Evolutionary conservation across 257 asterid genomes (phyloP), one percentile per base, ranked within the genome.

Genomic region (Forsythia viridissima): DNA sequence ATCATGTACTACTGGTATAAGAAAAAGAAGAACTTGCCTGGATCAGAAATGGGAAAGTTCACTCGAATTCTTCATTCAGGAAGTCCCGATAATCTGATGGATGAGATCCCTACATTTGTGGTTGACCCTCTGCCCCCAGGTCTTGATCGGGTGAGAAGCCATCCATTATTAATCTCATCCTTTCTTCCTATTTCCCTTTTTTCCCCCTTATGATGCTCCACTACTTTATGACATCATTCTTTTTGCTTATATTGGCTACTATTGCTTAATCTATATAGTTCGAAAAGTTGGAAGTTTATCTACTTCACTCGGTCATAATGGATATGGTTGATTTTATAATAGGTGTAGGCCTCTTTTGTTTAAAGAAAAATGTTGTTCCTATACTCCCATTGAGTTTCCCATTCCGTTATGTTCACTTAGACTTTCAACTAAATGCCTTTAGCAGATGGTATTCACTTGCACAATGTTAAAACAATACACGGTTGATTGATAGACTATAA

Each of bases 41-140:
- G 91, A 38, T 91, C 92, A 3, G 90, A 86, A 52, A 91, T 89
- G 93, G 93, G 92, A 40, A 86, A 81, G 76, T 84, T 89, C 79
- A 89, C 96, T 30, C 83, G 93, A 52, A 79, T 91, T 72, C 90
- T 91, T 18, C 93, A 91, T 82, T 89, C 93, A 0, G 96, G 96
- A 75, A 72, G 52, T 11, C 89, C 96, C 0, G 93, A 87, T 80
- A 86, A 87, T 71, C 86, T 91, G n/a, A 86, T 89, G 96, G 91
- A 91, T 71, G 96, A 87, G 86, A 91, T 91, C 48, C 96, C 91
- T 4, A 89, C 93, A 0, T 82, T 87, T 55, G 89, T 91, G 37
- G 93, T 86, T 57, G 88, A 91, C 74, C 93, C 93, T 70, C 92
- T 91, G 70, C 93, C 96, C 2, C 21, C 68, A 3, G 93, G 93